Conservation (phyloP, 257 asterid species). For the Nicotiana noctiflora region DNA sequence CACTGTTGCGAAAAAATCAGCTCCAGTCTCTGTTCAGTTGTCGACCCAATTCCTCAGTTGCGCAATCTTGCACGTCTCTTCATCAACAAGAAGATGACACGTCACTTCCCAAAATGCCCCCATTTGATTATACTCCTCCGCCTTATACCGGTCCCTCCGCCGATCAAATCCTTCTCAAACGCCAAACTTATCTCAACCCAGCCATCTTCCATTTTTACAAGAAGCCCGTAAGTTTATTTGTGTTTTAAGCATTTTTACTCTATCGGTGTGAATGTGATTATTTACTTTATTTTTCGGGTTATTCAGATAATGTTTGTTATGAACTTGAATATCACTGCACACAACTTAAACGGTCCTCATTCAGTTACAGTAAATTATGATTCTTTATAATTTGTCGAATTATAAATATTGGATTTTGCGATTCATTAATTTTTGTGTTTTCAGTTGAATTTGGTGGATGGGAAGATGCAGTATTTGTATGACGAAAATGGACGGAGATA, state of each 20-base stretch:
- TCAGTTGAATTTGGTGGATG: conserved; percentile 81
- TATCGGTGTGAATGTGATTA: too few species aligned
- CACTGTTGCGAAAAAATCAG: too few species aligned
- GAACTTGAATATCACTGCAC: too few species aligned
- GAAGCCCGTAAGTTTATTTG: conserved; percentile 42
- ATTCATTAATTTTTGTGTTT: background rate
- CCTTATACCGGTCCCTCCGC: conserved; percentile 80
- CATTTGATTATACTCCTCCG: conserved; percentile 81
- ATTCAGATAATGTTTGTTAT: too few species aligned
- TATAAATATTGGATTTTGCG: background rate
- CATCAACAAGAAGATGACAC: too few species aligned
- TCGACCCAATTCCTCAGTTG: too few species aligned
- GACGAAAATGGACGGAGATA: conserved; percentile 77
- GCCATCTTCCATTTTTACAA: conserved; percentile 72
- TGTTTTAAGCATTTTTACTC: too few species aligned
- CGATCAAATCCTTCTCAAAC: conserved; percentile 55
- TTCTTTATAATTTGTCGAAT: background rate
- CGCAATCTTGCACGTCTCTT: too few species aligned
- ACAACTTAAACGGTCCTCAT: too few species aligned
- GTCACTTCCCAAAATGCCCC: conserved; percentile 40
- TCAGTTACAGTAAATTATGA: too few species aligned
- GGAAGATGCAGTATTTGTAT: conserved; percentile 87
- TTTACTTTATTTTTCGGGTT: too few species aligned
- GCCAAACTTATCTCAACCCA: conserved; percentile 64
- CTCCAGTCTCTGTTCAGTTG: too few species aligned